These are phyloP conservation scores for Tetrahymena malaccensis DNA, from an alignment of 73 alveolate species.

Conservation along the genomic window DNA sequence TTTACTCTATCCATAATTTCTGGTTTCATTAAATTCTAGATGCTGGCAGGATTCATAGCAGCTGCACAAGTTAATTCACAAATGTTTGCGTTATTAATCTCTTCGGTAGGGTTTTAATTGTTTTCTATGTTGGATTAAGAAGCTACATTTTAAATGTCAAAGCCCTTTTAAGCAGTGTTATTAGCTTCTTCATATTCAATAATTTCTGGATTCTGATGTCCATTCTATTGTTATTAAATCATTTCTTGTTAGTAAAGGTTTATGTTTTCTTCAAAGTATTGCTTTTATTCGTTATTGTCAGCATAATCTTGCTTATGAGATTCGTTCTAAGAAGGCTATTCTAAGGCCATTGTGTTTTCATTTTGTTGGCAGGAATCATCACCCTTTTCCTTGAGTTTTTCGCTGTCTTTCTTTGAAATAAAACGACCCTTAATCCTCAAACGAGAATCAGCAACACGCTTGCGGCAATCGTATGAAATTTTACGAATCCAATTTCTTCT, in stretches of 20 bases:
- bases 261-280: neutral
- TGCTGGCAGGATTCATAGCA: neutral
- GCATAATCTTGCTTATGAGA: neutral
- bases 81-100: neutral
- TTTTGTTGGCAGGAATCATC: neutral
- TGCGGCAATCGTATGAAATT: conserved; percentile 19
- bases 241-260: neutral
- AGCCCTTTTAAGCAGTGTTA: neutral
- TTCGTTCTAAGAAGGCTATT: neutral
- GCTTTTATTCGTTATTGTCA: neutral
- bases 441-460: conserved; percentile 21
- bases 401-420: conserved; percentile 17
- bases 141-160: neutral
- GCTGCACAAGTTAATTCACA: neutral
- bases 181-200: neutral
- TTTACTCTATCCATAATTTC: neutral
- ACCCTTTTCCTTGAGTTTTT: neutral
- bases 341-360: neutral
- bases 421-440: conserved; percentile 32
- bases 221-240: neutral
- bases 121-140: neutral
- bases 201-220: neutral
- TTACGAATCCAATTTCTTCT: conserved; percentile 30
- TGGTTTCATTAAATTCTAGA: neutral
- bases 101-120: neutral